Evolutionary conservation across 768 basidiomycete genomes (phyloP), one percentile per base, ranked within the genome.

Genomic region (Pleurotus ostreatus): DNA sequence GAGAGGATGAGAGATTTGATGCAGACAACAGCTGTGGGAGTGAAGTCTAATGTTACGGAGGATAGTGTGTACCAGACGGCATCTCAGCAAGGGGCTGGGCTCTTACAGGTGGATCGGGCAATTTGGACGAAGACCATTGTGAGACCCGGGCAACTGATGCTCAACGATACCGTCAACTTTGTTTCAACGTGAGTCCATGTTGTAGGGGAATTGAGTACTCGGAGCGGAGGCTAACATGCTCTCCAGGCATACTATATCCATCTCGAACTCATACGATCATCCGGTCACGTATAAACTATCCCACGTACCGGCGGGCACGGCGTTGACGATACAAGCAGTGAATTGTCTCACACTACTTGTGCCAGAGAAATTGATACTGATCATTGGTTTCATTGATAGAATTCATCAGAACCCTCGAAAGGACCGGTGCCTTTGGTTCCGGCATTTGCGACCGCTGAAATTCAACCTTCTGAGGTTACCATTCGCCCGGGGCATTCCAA

Each of bases 101-200:
- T 85, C 43, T 70, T 87, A 52, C 72, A 87, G 57, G 79, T 82
- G 9, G 82, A 76, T 65, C 73, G 79, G 54, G 85, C 86, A 0
- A 71, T 87, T 47, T 74, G 78, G 49, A 70, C 78, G 2, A 76
- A 73, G 0, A 78, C 83, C 3, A 63, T 80, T 41, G 68, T 88
- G 20, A 75, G 77, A 5, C 84, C 83, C 3, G 74, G 77, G 11
- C 78, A 85, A 62, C 70, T 88, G n/a, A 60, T 81, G 38, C 67
- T 86, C 44, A 88, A 89, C 60, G 86, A 87, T 65, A 86, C 85
- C 3, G 75, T 78, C 7, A 71, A 84, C 62, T 80, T 82, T 65
- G 66, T 71, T 46, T 64, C 68, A 22, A 46, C 64, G 79, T 80
- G 62, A 56, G 78, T 69, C 16, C 7, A n/a, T 52, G 39, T 2